Percentiles rank a stretch among this genome's conserved stretches.
phyloP scores from a whole-genome alignment of 176 grass and related monocot genomes.

The Luzula sylvatica region DNA sequence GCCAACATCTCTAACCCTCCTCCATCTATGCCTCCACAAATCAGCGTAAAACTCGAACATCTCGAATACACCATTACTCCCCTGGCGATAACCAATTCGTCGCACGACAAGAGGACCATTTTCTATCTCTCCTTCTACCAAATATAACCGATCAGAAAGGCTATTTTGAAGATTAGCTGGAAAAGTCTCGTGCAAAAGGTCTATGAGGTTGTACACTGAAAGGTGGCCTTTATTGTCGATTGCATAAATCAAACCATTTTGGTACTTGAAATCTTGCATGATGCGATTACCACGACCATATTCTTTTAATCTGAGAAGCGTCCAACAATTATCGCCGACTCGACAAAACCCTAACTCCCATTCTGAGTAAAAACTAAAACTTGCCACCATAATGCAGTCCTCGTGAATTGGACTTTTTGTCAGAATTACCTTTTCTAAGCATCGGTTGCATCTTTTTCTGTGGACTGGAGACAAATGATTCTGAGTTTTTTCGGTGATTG shows the following conservation, averaged over 20 bases:
- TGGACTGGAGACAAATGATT: not conserved
- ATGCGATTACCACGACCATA: no score
- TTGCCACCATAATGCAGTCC: not conserved
- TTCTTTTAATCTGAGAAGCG: not conserved
- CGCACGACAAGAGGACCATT: not conserved
- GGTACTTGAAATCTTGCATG: not conserved
- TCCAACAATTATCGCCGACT: constrained; percentile 1
- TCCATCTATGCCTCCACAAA: not conserved
- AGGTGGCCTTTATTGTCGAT: not conserved
- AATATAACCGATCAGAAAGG: not conserved
- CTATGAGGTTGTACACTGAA: not conserved
- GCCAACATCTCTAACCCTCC: not conserved
- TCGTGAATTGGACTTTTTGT: not conserved
- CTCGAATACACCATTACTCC: no score
- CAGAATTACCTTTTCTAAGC: not conserved
- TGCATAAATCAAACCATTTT: not conserved
- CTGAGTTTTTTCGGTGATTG: not conserved
- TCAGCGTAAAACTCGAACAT: not conserved
- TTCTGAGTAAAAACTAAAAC: not conserved
- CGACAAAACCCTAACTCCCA: constrained; percentile 1
- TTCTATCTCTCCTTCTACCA: constrained; percentile 1
- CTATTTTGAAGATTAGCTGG: not conserved
- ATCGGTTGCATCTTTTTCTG: not conserved
- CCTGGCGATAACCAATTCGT: no score
- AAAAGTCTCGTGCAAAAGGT: not conserved